Percentiles rank a stretch among this genome's conserved stretches.
These are phyloP conservation scores for Russula griseocarnosa DNA, from an alignment of 768 basidiomycete species.

Conservation along the genomic window DNA sequence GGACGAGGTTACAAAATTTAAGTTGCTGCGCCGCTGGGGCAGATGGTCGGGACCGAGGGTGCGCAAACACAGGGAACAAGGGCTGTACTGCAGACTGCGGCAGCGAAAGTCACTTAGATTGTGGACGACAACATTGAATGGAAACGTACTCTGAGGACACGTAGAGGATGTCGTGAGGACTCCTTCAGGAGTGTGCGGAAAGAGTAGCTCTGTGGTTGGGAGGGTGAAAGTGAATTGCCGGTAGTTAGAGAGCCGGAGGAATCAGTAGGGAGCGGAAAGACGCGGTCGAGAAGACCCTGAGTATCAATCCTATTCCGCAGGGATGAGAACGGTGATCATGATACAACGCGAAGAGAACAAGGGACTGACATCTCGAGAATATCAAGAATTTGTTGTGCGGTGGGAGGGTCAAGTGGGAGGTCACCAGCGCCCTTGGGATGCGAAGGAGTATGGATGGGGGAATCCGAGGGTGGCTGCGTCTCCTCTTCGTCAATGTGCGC, in stretches of 20 bases:
- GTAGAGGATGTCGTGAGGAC: constrained; percentile 50
- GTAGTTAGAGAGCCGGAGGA: constrained; percentile 41
- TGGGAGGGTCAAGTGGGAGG: constrained; percentile 42
- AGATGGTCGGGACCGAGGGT: constrained; percentile 60
- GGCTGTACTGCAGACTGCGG: constrained; percentile 58
- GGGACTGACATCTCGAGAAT: constrained; percentile 52
- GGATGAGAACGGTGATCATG: constrained; percentile 14
- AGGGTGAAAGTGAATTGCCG: constrained; percentile 28
- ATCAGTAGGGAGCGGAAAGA: constrained; percentile 53
- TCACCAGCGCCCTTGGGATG: constrained; percentile 43
- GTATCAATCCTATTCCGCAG: constrained; percentile 55
- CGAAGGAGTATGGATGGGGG: constrained; percentile 27
- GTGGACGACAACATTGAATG: neutral
- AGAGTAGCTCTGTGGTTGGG: constrained; percentile 39
- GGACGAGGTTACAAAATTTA: constrained; percentile 70
- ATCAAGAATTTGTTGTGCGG: constrained; percentile 55
- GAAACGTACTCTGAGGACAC: constrained; percentile 52
- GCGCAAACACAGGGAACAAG: constrained; percentile 63
- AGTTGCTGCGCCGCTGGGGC: constrained; percentile 64
- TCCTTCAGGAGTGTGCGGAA: constrained; percentile 56
- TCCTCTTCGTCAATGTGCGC: constrained; percentile 36
- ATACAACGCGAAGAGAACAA: constrained; percentile 5
- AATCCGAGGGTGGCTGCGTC: constrained; percentile 27
- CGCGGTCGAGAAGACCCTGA: constrained; percentile 76
- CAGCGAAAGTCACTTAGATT: constrained; percentile 18